phyloP scores from a whole-genome alignment of 805 yeast genomes.

The Limtongia smithiae region DNA sequence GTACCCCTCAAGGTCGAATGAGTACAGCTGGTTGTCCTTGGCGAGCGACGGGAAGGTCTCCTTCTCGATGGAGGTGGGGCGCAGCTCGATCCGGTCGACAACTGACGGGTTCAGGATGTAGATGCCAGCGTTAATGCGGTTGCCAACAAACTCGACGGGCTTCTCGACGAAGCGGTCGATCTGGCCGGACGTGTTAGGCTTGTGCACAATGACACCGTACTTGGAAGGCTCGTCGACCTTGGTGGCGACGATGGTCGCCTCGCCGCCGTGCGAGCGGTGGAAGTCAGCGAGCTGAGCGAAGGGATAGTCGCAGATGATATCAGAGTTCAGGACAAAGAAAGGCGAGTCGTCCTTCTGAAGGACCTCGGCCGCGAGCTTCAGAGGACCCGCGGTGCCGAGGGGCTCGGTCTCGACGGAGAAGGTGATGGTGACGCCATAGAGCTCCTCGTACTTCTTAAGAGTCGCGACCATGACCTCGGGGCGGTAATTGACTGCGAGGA shows the following conservation, averaged over 20 bases:
- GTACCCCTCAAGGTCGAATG: slow-evolving; percentile 97
- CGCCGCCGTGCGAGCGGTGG: slow-evolving; percentile 95
- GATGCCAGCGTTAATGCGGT: slow-evolving; percentile 99
- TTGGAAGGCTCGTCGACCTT: slow-evolving; percentile 99
- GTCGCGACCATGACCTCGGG: slow-evolving; percentile 99
- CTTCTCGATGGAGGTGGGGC: slow-evolving; percentile 98
- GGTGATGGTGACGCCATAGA: slow-evolving; percentile 90
- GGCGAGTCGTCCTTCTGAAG: slow-evolving; percentile 94
- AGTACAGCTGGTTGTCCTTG: slow-evolving; percentile 80
- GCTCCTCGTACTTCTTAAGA: slow-evolving; percentile 87
- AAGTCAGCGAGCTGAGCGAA: slow-evolving; percentile 85
- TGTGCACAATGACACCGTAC: slow-evolving; percentile 99
- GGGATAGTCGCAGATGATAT: slow-evolving; percentile 98
- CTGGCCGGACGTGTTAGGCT: slow-evolving; percentile 89
- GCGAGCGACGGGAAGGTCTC: slow-evolving; percentile 98
- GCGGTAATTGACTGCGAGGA: slow-evolving; percentile 97
- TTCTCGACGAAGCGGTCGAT: slow-evolving; percentile 98
- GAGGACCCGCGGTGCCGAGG: slow-evolving; percentile 98
- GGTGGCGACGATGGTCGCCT: slow-evolving; percentile 98
- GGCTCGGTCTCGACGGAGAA: slow-evolving; percentile 99
- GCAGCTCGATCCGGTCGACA: slow-evolving; percentile 91
- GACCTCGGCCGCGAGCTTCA: slow-evolving; percentile 91
- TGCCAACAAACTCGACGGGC: slow-evolving; percentile 99
- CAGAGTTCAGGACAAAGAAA: slow-evolving; percentile 96
- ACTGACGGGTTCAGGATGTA: slow-evolving; percentile 97